Evolutionary conservation across 352 stramenopile genomes (phyloP).

Genomic region (Globisporangium nodosum): DNA sequence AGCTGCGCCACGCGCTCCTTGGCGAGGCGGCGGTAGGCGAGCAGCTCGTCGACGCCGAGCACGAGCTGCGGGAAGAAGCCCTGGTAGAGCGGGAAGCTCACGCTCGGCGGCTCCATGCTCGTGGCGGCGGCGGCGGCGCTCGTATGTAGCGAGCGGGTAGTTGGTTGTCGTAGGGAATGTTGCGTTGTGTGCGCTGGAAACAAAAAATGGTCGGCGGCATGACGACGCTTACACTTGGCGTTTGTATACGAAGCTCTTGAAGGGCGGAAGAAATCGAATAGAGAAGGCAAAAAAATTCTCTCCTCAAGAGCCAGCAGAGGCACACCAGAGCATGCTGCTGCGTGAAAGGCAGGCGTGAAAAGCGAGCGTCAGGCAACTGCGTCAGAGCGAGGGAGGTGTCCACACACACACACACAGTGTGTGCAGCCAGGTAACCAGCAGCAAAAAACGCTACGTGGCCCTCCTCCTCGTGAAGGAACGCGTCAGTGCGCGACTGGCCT

Average conservation of each 20-base stretch:
- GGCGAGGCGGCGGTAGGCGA: slow-evolving; percentile 69
- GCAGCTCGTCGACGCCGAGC: slow-evolving; percentile 59
- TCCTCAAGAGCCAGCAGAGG: too few relatives aligned
- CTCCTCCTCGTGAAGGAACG: not conserved
- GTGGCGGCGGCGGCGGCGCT: not conserved
- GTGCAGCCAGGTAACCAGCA: not conserved
- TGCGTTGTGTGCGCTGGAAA: not conserved
- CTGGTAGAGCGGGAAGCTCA: slow-evolving; percentile 71
- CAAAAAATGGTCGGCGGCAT: not conserved
- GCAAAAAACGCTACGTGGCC: not conserved
- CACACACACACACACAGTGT: not conserved
- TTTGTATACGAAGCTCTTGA: not conserved
- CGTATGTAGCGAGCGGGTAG: too few relatives aligned
- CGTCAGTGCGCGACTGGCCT: not conserved
- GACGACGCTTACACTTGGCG: not conserved
- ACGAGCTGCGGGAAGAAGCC: slow-evolving; percentile 81
- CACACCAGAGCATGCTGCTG: too few relatives aligned
- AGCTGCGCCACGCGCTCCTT: slow-evolving; percentile 72
- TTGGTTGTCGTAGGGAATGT: not conserved
- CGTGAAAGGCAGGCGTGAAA: too few relatives aligned
- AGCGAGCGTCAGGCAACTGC: too few relatives aligned
- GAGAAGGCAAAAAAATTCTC: too few relatives aligned
- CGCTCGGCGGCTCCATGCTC: slow-evolving; percentile 32
- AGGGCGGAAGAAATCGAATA: slow-evolving; percentile 1
- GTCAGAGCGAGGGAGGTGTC: not conserved